These are phyloP conservation scores for Gomphus bonarii DNA, from an alignment of 1,284 basidiomycete species.

Conservation along the genomic window DNA sequence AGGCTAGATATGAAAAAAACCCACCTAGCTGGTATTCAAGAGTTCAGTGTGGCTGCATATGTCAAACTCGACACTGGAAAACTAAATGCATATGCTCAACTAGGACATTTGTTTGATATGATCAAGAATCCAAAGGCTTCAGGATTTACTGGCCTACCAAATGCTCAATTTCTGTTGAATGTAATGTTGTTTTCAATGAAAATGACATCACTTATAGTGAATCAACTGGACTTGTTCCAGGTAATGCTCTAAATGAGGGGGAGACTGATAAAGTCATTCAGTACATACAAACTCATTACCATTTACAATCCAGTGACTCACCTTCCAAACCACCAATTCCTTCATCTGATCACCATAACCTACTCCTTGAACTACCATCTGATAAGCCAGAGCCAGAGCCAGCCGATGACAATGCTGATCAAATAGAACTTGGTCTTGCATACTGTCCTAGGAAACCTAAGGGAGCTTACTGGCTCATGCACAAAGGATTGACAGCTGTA, in stretches of 20 bases:
- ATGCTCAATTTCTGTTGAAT: constrained; percentile 18
- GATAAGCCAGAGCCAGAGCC: too few relatives aligned
- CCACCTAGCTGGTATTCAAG: constrained; percentile 19
- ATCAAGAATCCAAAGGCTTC: constrained; percentile 19
- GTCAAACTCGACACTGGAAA: constrained; percentile 16
- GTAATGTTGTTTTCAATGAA: constrained; percentile 18
- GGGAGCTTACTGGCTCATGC: too few relatives aligned
- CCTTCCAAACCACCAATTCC: too few relatives aligned
- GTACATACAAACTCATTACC: too few relatives aligned
- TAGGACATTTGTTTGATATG: constrained; percentile 22
- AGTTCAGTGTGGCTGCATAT: constrained; percentile 25
- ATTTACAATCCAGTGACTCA: too few relatives aligned
- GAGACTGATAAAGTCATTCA: background rate
- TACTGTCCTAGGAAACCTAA: too few relatives aligned
- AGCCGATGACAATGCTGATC: too few relatives aligned
- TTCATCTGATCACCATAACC: too few relatives aligned
- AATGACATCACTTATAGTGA: background rate
- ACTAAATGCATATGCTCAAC: constrained; percentile 9
- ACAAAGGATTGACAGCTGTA: too few relatives aligned
- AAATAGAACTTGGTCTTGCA: too few relatives aligned
- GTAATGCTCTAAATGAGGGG: background rate
- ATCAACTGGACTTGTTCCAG: background rate
- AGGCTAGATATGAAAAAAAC: constrained; percentile 21
- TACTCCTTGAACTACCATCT: too few relatives aligned
- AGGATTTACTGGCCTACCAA: constrained; percentile 23